Evolutionary conservation across 2,329 filamentous ascomycete genomes (phyloP).

Genomic region (Emergomyces pasteurianus): DNA sequence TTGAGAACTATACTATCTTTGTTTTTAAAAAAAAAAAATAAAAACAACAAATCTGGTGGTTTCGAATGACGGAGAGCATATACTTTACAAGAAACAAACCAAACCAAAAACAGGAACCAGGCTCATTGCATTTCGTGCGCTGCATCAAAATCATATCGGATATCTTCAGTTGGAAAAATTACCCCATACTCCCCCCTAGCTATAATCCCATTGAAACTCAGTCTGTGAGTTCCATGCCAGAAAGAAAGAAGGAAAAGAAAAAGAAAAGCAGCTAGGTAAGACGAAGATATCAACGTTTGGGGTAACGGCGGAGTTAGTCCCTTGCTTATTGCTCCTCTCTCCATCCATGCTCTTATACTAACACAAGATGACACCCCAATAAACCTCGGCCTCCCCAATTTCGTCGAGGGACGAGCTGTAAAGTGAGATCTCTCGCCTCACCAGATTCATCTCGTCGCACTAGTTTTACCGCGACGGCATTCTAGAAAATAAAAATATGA

Average conservation of each 20-base stretch:
- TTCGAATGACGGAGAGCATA: too few species aligned
- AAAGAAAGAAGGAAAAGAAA: not conserved
- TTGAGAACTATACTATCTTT: too few species aligned
- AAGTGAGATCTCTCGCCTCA: constrained; percentile 45
- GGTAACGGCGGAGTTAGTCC: not conserved
- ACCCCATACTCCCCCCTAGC: not conserved
- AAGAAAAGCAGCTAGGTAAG: not conserved
- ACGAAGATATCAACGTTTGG: not conserved
- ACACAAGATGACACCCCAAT: constrained; percentile 81
- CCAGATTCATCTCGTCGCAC: constrained; percentile 36
- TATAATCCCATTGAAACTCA: not conserved
- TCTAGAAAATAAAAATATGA: constrained; percentile 42
- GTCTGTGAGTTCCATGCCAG: not conserved
- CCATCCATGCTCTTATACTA: constrained; percentile 43
- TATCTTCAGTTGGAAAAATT: not conserved
- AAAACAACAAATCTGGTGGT: too few species aligned
- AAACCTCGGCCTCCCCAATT: constrained; percentile 86
- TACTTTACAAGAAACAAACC: not conserved
- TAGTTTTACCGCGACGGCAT: constrained; percentile 57
- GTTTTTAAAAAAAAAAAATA: not conserved
- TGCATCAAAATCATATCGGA: not conserved
- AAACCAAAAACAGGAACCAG: not conserved
- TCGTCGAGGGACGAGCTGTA: constrained; percentile 62
- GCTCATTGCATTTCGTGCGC: not conserved
- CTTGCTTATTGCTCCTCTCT: too few species aligned